These are phyloP conservation scores for Cicer pinnatifidum DNA, from an alignment of 306 rosid species.

Conservation along the genomic window DNA sequence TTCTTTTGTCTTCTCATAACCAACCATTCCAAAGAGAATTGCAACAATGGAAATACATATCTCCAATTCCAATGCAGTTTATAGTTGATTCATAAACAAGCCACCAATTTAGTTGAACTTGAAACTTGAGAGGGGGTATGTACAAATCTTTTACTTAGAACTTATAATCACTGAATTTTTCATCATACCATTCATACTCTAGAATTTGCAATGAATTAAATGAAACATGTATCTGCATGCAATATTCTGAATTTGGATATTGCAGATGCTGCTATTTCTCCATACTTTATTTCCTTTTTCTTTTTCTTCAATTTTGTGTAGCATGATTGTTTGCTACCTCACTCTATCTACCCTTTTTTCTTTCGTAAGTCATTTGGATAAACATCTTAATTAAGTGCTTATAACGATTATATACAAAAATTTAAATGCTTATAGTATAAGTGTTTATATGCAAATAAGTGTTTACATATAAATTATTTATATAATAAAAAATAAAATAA, in stretches of 20 bases:
- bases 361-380: background rate
- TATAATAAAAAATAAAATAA: too few relatives aligned
- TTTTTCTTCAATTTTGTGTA: background rate
- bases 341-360: background rate
- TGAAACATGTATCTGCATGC: slow-evolving; percentile 40
- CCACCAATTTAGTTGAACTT: slow-evolving; percentile 45
- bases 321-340: slow-evolving; percentile 30
- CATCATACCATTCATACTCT: background rate
- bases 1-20: slow-evolving; percentile 52
- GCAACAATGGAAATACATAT: slow-evolving; percentile 47
- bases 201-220: slow-evolving; percentile 30
- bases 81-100: slow-evolving; percentile 37
- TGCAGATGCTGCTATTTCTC: background rate
- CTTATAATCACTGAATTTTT: slow-evolving; percentile 29
- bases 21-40: slow-evolving; percentile 45
- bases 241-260: slow-evolving; percentile 30
- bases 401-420: too few relatives aligned
- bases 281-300: slow-evolving; percentile 24
- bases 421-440: too few relatives aligned
- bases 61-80: slow-evolving; percentile 55
- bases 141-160: slow-evolving; percentile 10
- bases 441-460: too few relatives aligned
- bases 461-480: too few relatives aligned
- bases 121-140: slow-evolving; percentile 44
- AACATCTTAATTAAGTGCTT: too few relatives aligned